Evolutionary conservation across 2,329 filamentous ascomycete species (phyloP).

Genomic region (Clonostachys rosea): DNA sequence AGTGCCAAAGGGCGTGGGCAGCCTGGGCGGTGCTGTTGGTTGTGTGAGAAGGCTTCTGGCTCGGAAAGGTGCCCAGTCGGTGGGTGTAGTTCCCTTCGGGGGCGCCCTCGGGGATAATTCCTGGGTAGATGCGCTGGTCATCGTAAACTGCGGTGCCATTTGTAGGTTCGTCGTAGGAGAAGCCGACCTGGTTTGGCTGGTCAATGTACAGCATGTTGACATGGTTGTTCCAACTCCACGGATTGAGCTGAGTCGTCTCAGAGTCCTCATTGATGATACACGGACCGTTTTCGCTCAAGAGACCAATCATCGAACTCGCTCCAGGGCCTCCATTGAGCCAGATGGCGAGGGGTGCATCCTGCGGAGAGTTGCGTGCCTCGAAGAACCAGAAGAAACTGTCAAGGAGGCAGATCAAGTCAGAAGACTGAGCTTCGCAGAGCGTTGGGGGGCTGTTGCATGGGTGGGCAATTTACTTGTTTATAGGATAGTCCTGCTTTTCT

Average conservation of each 20-base stretch:
- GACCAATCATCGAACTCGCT: constrained; percentile 56
- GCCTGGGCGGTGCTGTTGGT: constrained; percentile 49
- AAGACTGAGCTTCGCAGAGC: background rate
- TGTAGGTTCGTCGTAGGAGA: constrained; percentile 61
- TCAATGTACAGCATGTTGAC: constrained; percentile 51
- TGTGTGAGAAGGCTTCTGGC: constrained; percentile 17
- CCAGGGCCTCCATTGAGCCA: constrained; percentile 66
- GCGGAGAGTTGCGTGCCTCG: constrained; percentile 32
- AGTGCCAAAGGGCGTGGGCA: constrained; percentile 58
- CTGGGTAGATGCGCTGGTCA: constrained; percentile 27
- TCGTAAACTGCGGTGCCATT: constrained; percentile 49
- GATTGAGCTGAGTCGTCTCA: constrained; percentile 46
- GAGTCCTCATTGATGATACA: constrained; percentile 41
- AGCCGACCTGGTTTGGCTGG: constrained; percentile 62
- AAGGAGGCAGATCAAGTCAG: background rate
- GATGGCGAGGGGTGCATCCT: constrained; percentile 43
- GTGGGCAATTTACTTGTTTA: constrained; percentile 35
- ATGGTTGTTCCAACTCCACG: constrained; percentile 59
- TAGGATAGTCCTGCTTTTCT: constrained; percentile 34
- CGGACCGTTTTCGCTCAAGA: constrained; percentile 56
- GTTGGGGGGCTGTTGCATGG: background rate
- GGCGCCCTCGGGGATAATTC: constrained; percentile 26
- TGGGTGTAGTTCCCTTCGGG: constrained; percentile 29
- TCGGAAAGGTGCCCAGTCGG: constrained; percentile 23
- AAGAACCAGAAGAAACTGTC: constrained; percentile 44